Percentiles rank a stretch among this genome's conserved stretches.
Evolutionary conservation across 805 yeast genomes (phyloP).

Genomic region (Yarrowia bubula): DNA sequence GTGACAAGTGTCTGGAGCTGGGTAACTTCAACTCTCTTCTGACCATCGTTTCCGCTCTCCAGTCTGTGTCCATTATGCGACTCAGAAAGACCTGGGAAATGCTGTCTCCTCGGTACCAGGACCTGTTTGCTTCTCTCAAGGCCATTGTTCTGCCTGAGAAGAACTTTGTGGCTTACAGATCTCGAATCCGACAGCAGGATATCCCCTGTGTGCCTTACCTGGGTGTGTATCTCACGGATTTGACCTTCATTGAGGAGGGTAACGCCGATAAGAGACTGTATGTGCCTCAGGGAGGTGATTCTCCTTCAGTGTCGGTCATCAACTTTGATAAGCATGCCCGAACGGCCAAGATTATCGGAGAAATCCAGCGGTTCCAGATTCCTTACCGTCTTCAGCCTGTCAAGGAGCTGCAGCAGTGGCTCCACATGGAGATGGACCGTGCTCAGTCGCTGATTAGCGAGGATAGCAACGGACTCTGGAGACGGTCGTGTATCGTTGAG

Average conservation of each 20-base stretch:
- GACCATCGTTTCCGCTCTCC: slow-evolving; percentile 39
- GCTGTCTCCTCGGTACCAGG: slow-evolving; percentile 35
- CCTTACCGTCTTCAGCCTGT: slow-evolving; percentile 30
- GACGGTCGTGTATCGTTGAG: slow-evolving; percentile 40
- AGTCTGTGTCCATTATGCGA: slow-evolving; percentile 40
- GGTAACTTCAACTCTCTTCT: slow-evolving; percentile 40
- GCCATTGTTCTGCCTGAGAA: slow-evolving; percentile 39
- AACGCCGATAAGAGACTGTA: slow-evolving; percentile 34
- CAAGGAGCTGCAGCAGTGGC: slow-evolving; percentile 38
- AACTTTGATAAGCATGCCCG: slow-evolving; percentile 41
- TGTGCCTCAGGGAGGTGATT: slow-evolving; percentile 28
- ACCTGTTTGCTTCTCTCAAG: slow-evolving; percentile 34
- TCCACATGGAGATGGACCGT: slow-evolving; percentile 38
- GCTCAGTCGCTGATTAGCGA: slow-evolving; percentile 35
- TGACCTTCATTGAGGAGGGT: slow-evolving; percentile 42
- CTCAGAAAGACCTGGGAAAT: slow-evolving; percentile 40
- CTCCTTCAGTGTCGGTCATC: slow-evolving; percentile 32
- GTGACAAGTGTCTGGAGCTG: slow-evolving; percentile 37
- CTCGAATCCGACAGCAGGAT: slow-evolving; percentile 32
- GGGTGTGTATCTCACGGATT: slow-evolving; percentile 40
- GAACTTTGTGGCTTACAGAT: slow-evolving; percentile 40
- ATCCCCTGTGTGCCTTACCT: slow-evolving; percentile 41
- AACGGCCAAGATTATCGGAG: slow-evolving; percentile 37
- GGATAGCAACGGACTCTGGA: slow-evolving; percentile 40
- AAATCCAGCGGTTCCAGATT: slow-evolving; percentile 39